These are phyloP conservation scores for Pisolithus albus DNA, from an alignment of 768 basidiomycete genomes.

Conservation along the genomic window DNA sequence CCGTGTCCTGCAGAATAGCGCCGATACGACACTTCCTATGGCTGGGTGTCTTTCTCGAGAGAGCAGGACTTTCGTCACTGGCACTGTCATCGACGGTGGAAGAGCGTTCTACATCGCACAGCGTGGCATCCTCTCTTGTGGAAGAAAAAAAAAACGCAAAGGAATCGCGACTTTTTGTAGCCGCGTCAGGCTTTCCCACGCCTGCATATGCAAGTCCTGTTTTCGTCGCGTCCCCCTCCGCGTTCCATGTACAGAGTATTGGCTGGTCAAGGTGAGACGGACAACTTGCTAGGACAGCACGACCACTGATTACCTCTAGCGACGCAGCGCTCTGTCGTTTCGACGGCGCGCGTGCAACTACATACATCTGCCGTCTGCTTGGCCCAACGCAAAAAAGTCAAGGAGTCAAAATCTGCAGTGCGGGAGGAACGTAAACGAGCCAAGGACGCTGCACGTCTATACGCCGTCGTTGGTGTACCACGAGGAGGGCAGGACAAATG, in stretches of 20 bases:
- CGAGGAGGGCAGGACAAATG: constrained; percentile 62
- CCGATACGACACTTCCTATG: constrained; percentile 60
- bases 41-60: constrained; percentile 49
- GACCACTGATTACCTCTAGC: constrained; percentile 15
- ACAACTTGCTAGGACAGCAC: neutral
- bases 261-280: constrained; percentile 15
- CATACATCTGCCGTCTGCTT: constrained; percentile 43
- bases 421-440: constrained; percentile 33
- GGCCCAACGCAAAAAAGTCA: constrained; percentile 31
- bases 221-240: constrained; percentile 3
- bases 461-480: constrained; percentile 70
- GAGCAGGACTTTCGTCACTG: constrained; percentile 53
- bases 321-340: constrained; percentile 33
- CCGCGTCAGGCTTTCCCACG: constrained; percentile 33
- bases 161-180: constrained; percentile 17
- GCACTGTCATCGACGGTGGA: constrained; percentile 58
- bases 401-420: constrained; percentile 40
- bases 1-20: constrained; percentile 42
- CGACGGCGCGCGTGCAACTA: constrained; percentile 35
- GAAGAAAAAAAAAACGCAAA: neutral
- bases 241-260: constrained; percentile 23
- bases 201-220: constrained; percentile 1
- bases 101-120: constrained; percentile 44
- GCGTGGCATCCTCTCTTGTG: constrained; percentile 53
- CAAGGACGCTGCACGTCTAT: constrained; percentile 40